A percentile compares a stretch with the other conserved stretches of the same genome.
Conservation (phyloP, 257 asterid species). For the Nicotiana tabacum region DNA sequence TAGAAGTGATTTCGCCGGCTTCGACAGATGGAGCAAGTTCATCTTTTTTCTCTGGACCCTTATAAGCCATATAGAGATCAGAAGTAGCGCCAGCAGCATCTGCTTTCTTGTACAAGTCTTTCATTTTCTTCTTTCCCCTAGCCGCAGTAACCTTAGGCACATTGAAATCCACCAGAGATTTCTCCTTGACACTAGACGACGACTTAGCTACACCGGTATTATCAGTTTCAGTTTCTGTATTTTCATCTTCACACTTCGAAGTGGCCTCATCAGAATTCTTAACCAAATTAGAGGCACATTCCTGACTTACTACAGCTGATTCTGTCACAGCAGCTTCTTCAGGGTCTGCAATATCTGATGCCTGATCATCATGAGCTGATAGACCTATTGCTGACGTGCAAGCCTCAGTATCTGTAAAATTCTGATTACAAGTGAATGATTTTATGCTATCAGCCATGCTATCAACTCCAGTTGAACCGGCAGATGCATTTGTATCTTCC, state of each 20-base stretch:
- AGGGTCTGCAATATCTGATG: constrained; percentile 9
- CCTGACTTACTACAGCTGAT: constrained; percentile 20
- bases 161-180: constrained; percentile 40
- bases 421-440: constrained; percentile 18
- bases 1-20: constrained; percentile 27
- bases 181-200: constrained; percentile 40
- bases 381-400: constrained; percentile 19
- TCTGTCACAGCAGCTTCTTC: constrained; percentile 28
- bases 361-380: constrained; percentile 22
- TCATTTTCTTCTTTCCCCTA: constrained; percentile 41
- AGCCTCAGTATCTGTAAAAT: constrained; percentile 12
- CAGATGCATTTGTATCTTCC: constrained; percentile 26
- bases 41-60: constrained; percentile 85
- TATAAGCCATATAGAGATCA: constrained; percentile 84
- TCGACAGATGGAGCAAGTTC: constrained; percentile 37
- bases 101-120: constrained; percentile 47
- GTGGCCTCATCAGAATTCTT: constrained; percentile 33
- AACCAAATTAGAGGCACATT: constrained; percentile 24
- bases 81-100: constrained; percentile 81
- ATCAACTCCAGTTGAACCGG: constrained; percentile 20
- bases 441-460: constrained; percentile 21
- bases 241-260: constrained; percentile 34
- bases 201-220: constrained; percentile 24
- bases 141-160: constrained; percentile 36
- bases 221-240: constrained; percentile 18